Conservation (phyloP, 192 early-diverging fungal species). For the Kickxella alabastrina region DNA sequence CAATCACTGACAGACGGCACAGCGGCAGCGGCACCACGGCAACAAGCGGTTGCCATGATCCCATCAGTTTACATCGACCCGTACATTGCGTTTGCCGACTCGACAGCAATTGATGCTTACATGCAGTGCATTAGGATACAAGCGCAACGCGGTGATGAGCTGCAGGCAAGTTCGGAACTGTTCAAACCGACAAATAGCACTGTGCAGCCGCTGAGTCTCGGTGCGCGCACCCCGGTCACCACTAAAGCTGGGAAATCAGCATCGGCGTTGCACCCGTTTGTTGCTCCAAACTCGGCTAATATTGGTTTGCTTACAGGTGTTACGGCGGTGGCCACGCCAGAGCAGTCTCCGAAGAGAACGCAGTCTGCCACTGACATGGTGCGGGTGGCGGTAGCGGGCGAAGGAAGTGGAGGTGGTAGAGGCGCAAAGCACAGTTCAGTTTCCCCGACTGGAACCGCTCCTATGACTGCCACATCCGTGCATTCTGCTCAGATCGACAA, state of each 20-base stretch:
- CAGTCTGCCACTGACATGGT: neutral
- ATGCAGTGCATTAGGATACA: constrained; percentile 2
- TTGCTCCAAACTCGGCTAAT: constrained; percentile 12
- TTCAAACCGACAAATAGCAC: too few species aligned
- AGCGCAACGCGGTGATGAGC: too few species aligned
- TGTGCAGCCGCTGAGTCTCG: too few species aligned
- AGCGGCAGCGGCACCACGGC: constrained; percentile 19
- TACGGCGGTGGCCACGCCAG: constrained; percentile 42
- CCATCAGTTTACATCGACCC: constrained; percentile 27
- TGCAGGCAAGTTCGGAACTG: too few species aligned
- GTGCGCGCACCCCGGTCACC: too few species aligned
- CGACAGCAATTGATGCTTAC: constrained; percentile 10
- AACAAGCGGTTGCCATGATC: constrained; percentile 33
- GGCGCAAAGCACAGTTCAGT: neutral
- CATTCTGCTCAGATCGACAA: neutral
- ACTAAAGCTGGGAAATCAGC: too few species aligned
- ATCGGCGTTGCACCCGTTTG: too few species aligned
- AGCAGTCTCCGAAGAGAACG: constrained; percentile 20
- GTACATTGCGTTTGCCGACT: constrained; percentile 24
- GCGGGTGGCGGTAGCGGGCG: too few species aligned
- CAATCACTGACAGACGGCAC: constrained; percentile 17
- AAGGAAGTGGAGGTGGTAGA: neutral
- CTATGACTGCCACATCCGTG: constrained; percentile 2
- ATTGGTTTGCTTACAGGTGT: constrained; percentile 21
- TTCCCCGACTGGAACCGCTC: neutral